These are phyloP conservation scores for Schwanniomyces sp. DNA, from an alignment of 805 yeast species.

Conservation along the genomic window DNA sequence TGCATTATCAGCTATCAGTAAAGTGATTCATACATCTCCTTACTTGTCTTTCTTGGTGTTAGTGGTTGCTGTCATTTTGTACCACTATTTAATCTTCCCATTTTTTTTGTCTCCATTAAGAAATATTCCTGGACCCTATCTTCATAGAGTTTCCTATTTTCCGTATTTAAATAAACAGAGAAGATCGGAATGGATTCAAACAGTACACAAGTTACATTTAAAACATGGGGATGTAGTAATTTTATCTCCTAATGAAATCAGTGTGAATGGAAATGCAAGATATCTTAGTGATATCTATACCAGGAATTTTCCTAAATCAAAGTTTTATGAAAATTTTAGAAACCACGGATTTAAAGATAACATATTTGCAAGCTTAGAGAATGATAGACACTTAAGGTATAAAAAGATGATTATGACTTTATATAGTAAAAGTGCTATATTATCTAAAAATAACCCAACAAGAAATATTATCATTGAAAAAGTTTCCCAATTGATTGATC, in stretches of 20 bases:
- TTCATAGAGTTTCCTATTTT: slow-evolving; percentile 44
- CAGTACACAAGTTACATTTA: slow-evolving; percentile 50
- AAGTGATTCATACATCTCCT: not conserved
- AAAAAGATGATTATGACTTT: slow-evolving; percentile 31
- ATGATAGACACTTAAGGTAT: slow-evolving; percentile 44
- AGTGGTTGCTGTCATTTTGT: slow-evolving; percentile 7
- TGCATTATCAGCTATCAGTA: not conserved
- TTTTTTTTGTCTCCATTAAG: slow-evolving; percentile 49
- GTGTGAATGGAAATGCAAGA: slow-evolving; percentile 51
- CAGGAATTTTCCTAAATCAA: slow-evolving; percentile 54
- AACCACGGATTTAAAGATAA: slow-evolving; percentile 55
- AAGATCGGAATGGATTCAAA: slow-evolving; percentile 39
- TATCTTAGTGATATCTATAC: slow-evolving; percentile 57
- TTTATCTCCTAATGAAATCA: slow-evolving; percentile 60
- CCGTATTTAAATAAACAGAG: slow-evolving; percentile 41
- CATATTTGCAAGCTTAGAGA: slow-evolving; percentile 56
- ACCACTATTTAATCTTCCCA: slow-evolving; percentile 44
- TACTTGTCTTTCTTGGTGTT: not conserved
- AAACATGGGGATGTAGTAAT: slow-evolving; percentile 64
- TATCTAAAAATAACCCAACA: slow-evolving; percentile 28
- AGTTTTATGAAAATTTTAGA: slow-evolving; percentile 59
- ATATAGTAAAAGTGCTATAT: slow-evolving; percentile 36
- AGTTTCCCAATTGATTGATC: slow-evolving; percentile 22
- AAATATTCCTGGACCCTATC: slow-evolving; percentile 57
- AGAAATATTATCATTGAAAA: slow-evolving; percentile 25